Percentiles rank a stretch among this genome's conserved stretches.
These are phyloP conservation scores for Polychaeton citri DNA, from an alignment of 2,329 filamentous ascomycete genomes.

Conservation along the genomic window DNA sequence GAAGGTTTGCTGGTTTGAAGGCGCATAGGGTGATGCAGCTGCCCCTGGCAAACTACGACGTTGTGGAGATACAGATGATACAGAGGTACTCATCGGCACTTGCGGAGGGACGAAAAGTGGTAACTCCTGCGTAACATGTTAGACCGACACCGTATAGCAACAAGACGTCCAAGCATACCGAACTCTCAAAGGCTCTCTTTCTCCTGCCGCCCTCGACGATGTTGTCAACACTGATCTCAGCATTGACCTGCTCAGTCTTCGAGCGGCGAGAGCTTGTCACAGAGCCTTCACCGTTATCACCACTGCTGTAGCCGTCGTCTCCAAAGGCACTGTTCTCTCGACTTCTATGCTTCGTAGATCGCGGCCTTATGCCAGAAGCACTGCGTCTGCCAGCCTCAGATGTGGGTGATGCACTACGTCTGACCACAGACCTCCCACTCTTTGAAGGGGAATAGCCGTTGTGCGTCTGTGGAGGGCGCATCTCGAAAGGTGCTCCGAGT, in stretches of 20 bases:
- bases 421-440: slow-evolving; percentile 58
- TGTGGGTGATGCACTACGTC: slow-evolving; percentile 66
- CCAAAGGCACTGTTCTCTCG: slow-evolving; percentile 26
- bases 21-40: slow-evolving; percentile 60
- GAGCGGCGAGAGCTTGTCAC: slow-evolving; percentile 57
- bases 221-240: slow-evolving; percentile 95
- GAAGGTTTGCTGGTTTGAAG: slow-evolving; percentile 66
- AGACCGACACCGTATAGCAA: slow-evolving; percentile 10
- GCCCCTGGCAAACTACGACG: slow-evolving; percentile 63
- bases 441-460: slow-evolving; percentile 51
- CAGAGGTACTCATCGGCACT: slow-evolving; percentile 88
- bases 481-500: slow-evolving; percentile 50
- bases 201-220: slow-evolving; percentile 93
- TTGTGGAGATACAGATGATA: slow-evolving; percentile 88
- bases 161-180: slow-evolving; percentile 53
- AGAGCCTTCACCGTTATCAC: slow-evolving; percentile 66
- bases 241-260: slow-evolving; percentile 77
- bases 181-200: slow-evolving; percentile 89
- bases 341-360: slow-evolving; percentile 39
- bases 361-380: slow-evolving; percentile 43
- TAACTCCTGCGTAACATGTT: slow-evolving; percentile 54
- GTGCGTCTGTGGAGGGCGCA: slow-evolving; percentile 46
- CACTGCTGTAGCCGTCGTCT: slow-evolving; percentile 77
- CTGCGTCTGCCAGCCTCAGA: slow-evolving; percentile 56
- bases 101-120: slow-evolving; percentile 89